Conservation (phyloP, 2,329 filamentous ascomycete species). For the Ampelomyces quisqualis region DNA sequence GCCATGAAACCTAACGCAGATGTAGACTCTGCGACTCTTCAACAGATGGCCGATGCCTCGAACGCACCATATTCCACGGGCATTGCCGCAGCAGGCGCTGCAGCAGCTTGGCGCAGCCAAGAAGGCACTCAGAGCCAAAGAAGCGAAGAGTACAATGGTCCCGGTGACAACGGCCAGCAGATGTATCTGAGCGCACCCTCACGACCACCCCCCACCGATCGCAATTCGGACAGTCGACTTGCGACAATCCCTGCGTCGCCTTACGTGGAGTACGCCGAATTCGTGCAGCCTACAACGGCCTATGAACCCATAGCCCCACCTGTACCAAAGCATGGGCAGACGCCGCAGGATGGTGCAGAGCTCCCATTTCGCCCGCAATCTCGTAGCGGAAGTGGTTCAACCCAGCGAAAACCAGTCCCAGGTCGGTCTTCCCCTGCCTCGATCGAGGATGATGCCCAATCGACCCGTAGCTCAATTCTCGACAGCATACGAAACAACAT, state of each 20-base stretch:
- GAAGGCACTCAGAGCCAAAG: constrained; percentile 35
- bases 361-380: constrained; percentile 27
- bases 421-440: constrained; percentile 44
- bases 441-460: constrained; percentile 38
- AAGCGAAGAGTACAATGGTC: constrained; percentile 34
- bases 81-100: constrained; percentile 43
- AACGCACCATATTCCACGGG: constrained; percentile 49
- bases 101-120: constrained; percentile 44
- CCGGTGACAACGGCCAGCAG: constrained; percentile 21
- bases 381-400: constrained; percentile 26
- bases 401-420: constrained; percentile 46
- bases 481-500: constrained; percentile 47
- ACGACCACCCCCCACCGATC: constrained; percentile 59
- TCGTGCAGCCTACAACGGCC: constrained; percentile 30
- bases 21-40: constrained; percentile 77
- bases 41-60: constrained; percentile 73
- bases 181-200: constrained; percentile 47
- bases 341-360: constrained; percentile 28
- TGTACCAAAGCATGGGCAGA: constrained; percentile 40
- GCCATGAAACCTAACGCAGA: constrained; percentile 78
- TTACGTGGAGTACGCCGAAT: constrained; percentile 44
- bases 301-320: constrained; percentile 39
- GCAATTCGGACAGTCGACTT: constrained; percentile 40
- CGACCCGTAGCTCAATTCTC: constrained; percentile 47
- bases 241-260: constrained; percentile 52